Evolutionary conservation across 805 yeast species (phyloP), one percentile per base, ranked within the genome.

Genomic region (Spathaspora girioi): DNA sequence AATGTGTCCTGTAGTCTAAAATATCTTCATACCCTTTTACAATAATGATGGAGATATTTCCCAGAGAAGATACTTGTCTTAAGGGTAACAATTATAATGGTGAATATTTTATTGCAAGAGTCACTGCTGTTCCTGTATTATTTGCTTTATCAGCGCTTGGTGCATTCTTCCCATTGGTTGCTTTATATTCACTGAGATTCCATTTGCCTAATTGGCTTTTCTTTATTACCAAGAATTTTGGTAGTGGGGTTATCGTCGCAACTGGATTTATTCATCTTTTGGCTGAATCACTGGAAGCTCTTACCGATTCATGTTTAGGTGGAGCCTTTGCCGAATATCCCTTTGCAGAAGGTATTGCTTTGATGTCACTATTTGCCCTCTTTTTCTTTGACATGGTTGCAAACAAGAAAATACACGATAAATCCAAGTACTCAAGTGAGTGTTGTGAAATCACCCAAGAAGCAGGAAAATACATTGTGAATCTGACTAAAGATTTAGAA

Each of bases 171-270:
- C 73, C 73, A 5, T 51, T 68, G 17, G 47, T 68, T 29, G 66
- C 69, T 10, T 51, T 46, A 40, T 54, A 55, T 41, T 57, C 53
- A 46, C 59, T 55, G 18, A 55, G 49, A 32, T 53, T 68, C n/a
- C 52, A 54, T 14, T 47, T 68, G 11, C 73, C 72, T 1, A 19
- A 50, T 5, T 58, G 62, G 57, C 52, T 60, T n/a, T 64, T 68
- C 46, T 68, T 67, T 43, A 53, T 64, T 42, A 59, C 66, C 29
- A 53, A 63, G 45, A 67, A 64, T 56, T 54, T 69, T 38, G 74
- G 74, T 10, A 62, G 67, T 32, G 74, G 74, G 1, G 73, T 69
- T 26, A 69, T 69, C 48, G 58, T 68, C 4, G 71, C 71, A 10
- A 69, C 74, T 7, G 73, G 69, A 14, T 69, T 64, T 47, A 63